Conservation (phyloP, 768 basidiomycete genomes). For the Tricholoma hemisulphureum region DNA sequence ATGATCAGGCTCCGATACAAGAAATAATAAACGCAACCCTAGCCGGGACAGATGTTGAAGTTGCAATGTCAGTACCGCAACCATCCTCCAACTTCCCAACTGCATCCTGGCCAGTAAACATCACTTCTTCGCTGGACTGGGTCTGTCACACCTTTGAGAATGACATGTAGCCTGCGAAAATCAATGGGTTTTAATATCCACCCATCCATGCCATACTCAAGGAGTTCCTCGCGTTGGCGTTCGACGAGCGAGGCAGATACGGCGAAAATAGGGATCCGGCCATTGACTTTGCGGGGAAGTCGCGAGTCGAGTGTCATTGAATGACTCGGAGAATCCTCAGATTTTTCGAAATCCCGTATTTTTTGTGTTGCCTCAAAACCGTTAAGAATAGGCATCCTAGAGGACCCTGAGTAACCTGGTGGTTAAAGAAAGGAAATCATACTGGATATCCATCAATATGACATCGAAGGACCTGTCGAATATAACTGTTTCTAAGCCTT, state of each 20-base stretch:
- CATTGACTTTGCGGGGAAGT: constrained; percentile 50
- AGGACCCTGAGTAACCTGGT: not conserved
- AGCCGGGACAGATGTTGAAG: not conserved
- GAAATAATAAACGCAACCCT: no score
- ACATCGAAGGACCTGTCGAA: constrained; percentile 64
- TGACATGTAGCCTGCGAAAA: constrained; percentile 58
- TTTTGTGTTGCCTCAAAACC: constrained; percentile 67
- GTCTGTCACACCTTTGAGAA: constrained; percentile 63
- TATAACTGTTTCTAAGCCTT: constrained; percentile 60
- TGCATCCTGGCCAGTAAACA: constrained; percentile 49
- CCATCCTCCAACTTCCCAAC: constrained; percentile 69
- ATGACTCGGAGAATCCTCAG: constrained; percentile 1
- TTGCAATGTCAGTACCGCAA: constrained; percentile 19
- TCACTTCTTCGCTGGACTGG: constrained; percentile 47
- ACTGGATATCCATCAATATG: constrained; percentile 85
- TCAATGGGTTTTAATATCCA: constrained; percentile 86
- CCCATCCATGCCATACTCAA: constrained; percentile 64
- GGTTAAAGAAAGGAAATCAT: constrained; percentile 20
- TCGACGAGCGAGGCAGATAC: constrained; percentile 74
- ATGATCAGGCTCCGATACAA: no score
- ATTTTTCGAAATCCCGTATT: constrained; percentile 61
- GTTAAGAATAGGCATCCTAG: constrained; percentile 77
- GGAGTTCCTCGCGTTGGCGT: constrained; percentile 52
- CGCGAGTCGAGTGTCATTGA: constrained; percentile 21
- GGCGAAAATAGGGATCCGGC: constrained; percentile 76